Conservation (phyloP, 2,329 filamentous ascomycete species). For the Cylindrodendrum hubeiense region DNA sequence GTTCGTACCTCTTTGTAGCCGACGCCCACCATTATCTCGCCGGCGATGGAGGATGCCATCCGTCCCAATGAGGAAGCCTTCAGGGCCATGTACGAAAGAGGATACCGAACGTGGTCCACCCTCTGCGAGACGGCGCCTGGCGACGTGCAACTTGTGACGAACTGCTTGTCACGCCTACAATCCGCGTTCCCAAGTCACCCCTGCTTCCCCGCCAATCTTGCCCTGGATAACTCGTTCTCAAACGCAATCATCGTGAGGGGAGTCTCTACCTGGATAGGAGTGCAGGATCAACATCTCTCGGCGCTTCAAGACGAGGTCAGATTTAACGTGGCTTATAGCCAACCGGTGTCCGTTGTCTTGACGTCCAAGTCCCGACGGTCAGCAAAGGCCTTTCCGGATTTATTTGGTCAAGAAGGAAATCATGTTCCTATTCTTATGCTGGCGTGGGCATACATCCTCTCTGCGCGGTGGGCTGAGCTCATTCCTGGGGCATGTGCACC, state of each 20-base stretch:
- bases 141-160: neutral
- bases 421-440: conserved; percentile 41
- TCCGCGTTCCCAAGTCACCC: neutral
- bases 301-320: too few relatives aligned
- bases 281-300: too few relatives aligned
- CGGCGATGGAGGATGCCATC: neutral
- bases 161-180: neutral
- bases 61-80: neutral
- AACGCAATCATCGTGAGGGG: neutral
- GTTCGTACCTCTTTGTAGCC: too few relatives aligned
- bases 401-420: conserved; percentile 21
- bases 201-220: neutral
- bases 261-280: too few relatives aligned
- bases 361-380: too few relatives aligned
- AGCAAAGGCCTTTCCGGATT: too few relatives aligned
- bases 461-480: conserved; percentile 47
- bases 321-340: too few relatives aligned
- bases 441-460: conserved; percentile 47
- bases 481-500: conserved; percentile 37
- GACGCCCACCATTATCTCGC: too few relatives aligned
- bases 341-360: too few relatives aligned
- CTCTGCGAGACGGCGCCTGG: neutral
- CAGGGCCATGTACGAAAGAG: neutral
- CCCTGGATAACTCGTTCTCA: neutral
- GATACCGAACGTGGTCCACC: neutral